Conservation (phyloP, 129 eudicot genomes). For the Escallonia rubra region DNA sequence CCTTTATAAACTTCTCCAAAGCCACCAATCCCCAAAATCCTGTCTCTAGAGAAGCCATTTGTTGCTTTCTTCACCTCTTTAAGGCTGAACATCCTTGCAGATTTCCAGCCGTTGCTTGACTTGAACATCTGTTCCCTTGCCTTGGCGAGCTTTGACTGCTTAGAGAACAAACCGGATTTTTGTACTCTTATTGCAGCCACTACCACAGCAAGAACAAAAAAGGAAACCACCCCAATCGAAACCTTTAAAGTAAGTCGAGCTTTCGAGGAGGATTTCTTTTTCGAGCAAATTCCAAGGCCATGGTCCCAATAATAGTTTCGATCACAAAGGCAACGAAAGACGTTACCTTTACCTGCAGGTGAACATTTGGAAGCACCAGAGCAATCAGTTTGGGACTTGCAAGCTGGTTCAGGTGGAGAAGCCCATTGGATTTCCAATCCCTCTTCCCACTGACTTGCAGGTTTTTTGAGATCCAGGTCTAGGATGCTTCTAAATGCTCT, state of each 20-base stretch:
- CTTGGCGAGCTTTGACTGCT: conserved; percentile 35
- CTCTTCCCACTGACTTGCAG: conserved; percentile 51
- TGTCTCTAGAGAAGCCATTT: conserved; percentile 31
- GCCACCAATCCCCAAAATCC: conserved; percentile 44
- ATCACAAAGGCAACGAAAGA: conserved; percentile 47
- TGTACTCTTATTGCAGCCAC: conserved; percentile 22
- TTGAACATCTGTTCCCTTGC: conserved; percentile 52
- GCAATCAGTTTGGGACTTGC: conserved; percentile 47
- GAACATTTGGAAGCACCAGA: conserved; percentile 45
- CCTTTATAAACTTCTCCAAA: conserved; percentile 59
- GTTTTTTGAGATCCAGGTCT: conserved; percentile 35
- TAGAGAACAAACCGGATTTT: conserved; percentile 20
- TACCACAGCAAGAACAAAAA: conserved; percentile 26
- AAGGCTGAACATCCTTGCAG: conserved; percentile 42
- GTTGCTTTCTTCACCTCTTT: conserved; percentile 51
- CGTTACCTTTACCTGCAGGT: conserved; percentile 21
- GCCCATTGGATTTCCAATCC: conserved; percentile 65
- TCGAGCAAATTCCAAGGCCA: conserved; percentile 36
- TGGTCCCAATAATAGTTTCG: conserved; percentile 40
- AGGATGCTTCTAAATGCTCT: conserved; percentile 57
- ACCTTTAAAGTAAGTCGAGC: conserved; percentile 28
- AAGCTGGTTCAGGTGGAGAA: conserved; percentile 45
- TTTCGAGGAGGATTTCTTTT: conserved; percentile 15
- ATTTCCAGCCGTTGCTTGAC: conserved; percentile 35
- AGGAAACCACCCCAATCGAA: conserved; percentile 25